phyloP scores from a whole-genome alignment of 1,139 yeast genomes.

The Hyphopichia fennica region DNA sequence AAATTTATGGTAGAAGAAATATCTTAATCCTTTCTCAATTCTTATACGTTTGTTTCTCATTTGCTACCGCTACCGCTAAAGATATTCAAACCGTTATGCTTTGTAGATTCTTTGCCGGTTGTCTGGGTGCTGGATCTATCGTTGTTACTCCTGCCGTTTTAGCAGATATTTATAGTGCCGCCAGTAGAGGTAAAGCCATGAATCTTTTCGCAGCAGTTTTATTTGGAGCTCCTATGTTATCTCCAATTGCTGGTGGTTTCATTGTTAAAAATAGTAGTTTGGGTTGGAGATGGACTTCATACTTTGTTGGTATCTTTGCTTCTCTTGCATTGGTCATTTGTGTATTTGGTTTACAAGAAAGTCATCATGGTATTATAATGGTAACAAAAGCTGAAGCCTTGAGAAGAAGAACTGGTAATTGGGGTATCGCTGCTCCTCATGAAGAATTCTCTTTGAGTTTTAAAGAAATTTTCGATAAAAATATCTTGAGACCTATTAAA shows the following conservation, averaged over 20 bases:
- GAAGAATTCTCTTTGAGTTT: constrained; percentile 62
- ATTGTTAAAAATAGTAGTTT: constrained; percentile 19
- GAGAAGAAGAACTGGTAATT: constrained; percentile 51
- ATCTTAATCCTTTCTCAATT: constrained; percentile 56
- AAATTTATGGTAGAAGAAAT: constrained; percentile 66
- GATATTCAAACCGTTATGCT: constrained; percentile 71
- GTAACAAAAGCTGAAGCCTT: constrained; percentile 55
- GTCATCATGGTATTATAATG: constrained; percentile 46
- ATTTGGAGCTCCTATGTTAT: constrained; percentile 73
- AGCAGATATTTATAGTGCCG: constrained; percentile 69
- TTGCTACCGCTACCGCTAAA: constrained; percentile 72
- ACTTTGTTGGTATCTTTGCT: constrained; percentile 49
- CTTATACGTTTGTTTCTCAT: constrained; percentile 59
- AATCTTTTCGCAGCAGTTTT: constrained; percentile 65
- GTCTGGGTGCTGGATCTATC: constrained; percentile 76
- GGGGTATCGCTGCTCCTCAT: constrained; percentile 81
- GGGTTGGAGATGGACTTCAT: constrained; percentile 57
- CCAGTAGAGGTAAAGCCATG: constrained; percentile 66
- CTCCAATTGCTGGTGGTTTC: constrained; percentile 56
- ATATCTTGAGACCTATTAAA: constrained; percentile 60
- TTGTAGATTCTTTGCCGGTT: constrained; percentile 75
- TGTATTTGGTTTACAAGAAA: constrained; percentile 36
- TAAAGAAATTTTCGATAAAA: constrained; percentile 63
- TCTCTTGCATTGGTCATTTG: constrained; percentile 24
- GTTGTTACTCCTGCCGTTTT: constrained; percentile 83